These are phyloP conservation scores for Microcera coccophila DNA, from an alignment of 2,329 filamentous ascomycete genomes.

Conservation along the genomic window DNA sequence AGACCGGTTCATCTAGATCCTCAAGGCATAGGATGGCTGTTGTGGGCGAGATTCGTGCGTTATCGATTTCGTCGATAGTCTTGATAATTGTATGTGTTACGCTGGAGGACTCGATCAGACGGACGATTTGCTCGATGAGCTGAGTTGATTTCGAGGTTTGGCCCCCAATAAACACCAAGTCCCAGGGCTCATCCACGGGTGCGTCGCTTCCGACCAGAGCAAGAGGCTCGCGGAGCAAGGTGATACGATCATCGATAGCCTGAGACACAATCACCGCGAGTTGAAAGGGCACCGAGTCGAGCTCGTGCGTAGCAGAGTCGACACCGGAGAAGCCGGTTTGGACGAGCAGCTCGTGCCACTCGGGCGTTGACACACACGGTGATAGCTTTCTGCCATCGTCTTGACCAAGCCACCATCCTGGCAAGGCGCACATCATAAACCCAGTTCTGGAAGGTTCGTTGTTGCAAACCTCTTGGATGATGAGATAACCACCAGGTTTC, in stretches of 20 bases:
- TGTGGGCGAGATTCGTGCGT: background rate
- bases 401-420: slow-evolving; percentile 35
- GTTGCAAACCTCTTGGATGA: slow-evolving; percentile 19
- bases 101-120: background rate
- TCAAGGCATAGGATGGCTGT: slow-evolving; percentile 1
- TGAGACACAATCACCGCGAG: slow-evolving; percentile 1
- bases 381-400: slow-evolving; percentile 1
- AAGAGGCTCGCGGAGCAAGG: slow-evolving; percentile 1
- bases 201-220: background rate
- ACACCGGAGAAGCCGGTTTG: slow-evolving; percentile 9
- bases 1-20: slow-evolving; percentile 7
- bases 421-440: slow-evolving; percentile 24
- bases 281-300: background rate
- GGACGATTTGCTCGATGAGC: background rate
- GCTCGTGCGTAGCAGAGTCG: background rate
- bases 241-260: slow-evolving; percentile 1
- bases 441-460: background rate
- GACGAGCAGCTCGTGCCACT: slow-evolving; percentile 8
- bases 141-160: slow-evolving; percentile 1
- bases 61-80: background rate
- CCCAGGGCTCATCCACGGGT: background rate
- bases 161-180: background rate
- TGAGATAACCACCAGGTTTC: slow-evolving; percentile 27
- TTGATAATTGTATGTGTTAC: background rate
- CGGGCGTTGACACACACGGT: background rate